Conservation (phyloP, 768 basidiomycete genomes). For the Leccinum ochraceum region DNA sequence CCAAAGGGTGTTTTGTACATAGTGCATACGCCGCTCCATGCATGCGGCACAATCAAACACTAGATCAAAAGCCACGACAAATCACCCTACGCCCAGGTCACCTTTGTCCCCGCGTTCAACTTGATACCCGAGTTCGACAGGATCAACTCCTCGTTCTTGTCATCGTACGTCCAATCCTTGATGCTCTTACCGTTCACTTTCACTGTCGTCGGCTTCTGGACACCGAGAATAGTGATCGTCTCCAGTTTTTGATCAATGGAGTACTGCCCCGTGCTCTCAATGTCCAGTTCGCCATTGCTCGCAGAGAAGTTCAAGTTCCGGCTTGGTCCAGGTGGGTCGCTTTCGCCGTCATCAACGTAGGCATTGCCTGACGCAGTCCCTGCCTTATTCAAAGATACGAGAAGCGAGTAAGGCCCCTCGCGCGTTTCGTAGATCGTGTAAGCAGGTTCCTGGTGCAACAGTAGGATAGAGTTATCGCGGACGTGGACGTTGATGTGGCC, state of each 20-base stretch:
- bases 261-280: slow-evolving; percentile 36
- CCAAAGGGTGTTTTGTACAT: neutral
- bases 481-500: slow-evolving; percentile 77
- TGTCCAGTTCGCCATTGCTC: slow-evolving; percentile 34
- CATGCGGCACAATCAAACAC: neutral
- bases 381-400: slow-evolving; percentile 52
- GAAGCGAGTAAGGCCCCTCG: slow-evolving; percentile 58
- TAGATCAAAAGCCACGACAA: neutral
- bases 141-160: slow-evolving; percentile 42
- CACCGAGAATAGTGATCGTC: slow-evolving; percentile 60
- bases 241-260: slow-evolving; percentile 46
- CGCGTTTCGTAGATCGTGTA: slow-evolving; percentile 72
- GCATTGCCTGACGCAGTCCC: slow-evolving; percentile 59
- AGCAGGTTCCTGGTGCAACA: slow-evolving; percentile 60
- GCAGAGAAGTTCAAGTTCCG: slow-evolving; percentile 48
- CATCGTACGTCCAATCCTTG: slow-evolving; percentile 42
- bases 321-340: slow-evolving; percentile 55
- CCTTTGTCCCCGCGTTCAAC: slow-evolving; percentile 40
- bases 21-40: neutral
- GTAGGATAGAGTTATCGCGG: slow-evolving; percentile 65
- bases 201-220: slow-evolving; percentile 43
- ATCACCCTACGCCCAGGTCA: slow-evolving; percentile 36
- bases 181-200: slow-evolving; percentile 38
- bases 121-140: slow-evolving; percentile 39
- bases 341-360: slow-evolving; percentile 72